Base-by-base conservation (phyloP, 331 rosid genomes). In the Quercus phellos region DNA sequence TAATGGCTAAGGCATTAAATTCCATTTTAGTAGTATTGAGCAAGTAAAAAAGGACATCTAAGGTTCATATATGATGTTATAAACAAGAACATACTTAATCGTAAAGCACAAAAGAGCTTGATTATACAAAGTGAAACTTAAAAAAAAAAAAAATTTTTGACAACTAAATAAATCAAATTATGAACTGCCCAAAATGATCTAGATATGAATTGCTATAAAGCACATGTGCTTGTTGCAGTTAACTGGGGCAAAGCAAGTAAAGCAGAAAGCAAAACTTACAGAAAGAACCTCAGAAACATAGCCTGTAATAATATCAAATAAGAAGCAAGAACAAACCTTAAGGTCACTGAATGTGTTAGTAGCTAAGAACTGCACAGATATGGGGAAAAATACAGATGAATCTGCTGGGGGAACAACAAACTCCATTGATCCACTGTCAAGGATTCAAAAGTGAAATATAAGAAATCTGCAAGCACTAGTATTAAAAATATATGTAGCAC, bases 341-440 rank as follows among this genome's bases (percentile, higher is more conserved):
- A 94, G 84, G 79, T 94, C 97, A 74, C 99, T 91, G 78, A 89
- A 94, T 56, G 98, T 94, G 54, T 81, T 89, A 9, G 97, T 73
- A 29, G 98, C 97, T 72, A 88, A 78, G 81, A 94, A 94, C 26
- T 87, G 73, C 22, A 94, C 97, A 63, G 98, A 92, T 74, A 94
- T 94, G 75, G 99, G 98, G 79, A 94, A 92, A 84, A 94, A 92
- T 60, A 84, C 79, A 30, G 97, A 92, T 64, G 99, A 84, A 78
- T 94, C 98, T 12, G 90, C 87, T 72, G 86, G 90, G 30, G 98
- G 98, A 85, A 94, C 96, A 67, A 92, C 97, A 79, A 94, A 94
- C 81, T 92, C 99, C 97, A 92, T 76, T 5, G 98, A 89, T 77
- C 99, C 98, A 85, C 99, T 94, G 96, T 83, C 80, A 87, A 75